Base-by-base conservation (phyloP, 495 filamentous ascomycete genomes). In the Penicillium lagena region DNA sequence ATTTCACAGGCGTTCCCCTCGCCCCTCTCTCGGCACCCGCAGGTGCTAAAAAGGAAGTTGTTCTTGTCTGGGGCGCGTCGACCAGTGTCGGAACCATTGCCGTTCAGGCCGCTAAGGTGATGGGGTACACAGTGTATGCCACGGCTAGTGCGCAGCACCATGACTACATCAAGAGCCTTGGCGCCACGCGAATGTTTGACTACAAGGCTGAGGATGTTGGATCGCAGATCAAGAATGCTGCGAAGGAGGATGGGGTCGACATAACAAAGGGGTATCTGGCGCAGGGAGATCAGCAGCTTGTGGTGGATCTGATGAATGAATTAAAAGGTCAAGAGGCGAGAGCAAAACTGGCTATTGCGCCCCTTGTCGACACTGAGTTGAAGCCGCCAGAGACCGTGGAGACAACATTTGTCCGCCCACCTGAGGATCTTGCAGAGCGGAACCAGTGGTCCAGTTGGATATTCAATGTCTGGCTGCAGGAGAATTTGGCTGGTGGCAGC, bases 61-160 rank as follows among this genome's bases (percentile, higher is more conserved):
- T 72, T 12, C 46, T 76, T 27, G 46, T 78, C 39, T 79, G 75
- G 76, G 76, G 76, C 3, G 76, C 56, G 5, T 55, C 71, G 31
- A 70, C 64, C 36, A 74, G 64, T 41, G 57, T 76, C 5, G 72
- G 73, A 0, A 62, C 50, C 9, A 46, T 59, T 15, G 56, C 62
- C 2, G 51, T 79, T 8, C 75, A 79, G 43, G 37, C 55, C 4
- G 73, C 71, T 1, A 63, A 54, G 29, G 30, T 51, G 5, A 17
- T 70, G 5, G 74, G 75, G 4, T 73, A 67, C 37, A 62, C 52
- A 4, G 64, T 77, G 4, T 74, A 70, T 39, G 64, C 60, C 12
- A 74, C 71, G 0, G 73, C 72, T 17, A 72, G 70, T 45, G 32
- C 50, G 10, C 62, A 59, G 47, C 58, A 77, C 45, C 68, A 70